Evolutionary conservation across 805 yeast species (phyloP), one percentile per base, ranked within the genome.

Genomic region (Saturnispora silvae): DNA sequence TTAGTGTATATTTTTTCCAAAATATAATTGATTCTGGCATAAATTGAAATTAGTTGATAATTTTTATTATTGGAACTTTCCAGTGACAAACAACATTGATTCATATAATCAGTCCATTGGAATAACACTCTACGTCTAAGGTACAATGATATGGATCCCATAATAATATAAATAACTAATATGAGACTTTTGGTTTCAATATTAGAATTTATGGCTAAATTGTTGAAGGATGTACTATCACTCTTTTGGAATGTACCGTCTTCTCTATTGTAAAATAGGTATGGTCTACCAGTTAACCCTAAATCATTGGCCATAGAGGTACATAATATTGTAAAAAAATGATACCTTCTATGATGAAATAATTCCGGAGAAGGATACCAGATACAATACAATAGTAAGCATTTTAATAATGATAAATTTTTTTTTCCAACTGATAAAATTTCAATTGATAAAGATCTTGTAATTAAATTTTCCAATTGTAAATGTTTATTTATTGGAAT

Each of bases 321-420:
- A 36, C 86, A 75, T 17, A 83, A 61, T 11, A 72, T 63, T 38
- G 75, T 72, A 44, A 83, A 67, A 36, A 84, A 61, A 52, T 82
- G 92, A 45, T 78, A 77, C 33, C 94, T 71, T 40, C 94, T 72
- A 47, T 81, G 81, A 45, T 77, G 81, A 45, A 82, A 81, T 47
- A 82, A 63, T 55, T 84, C 95, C 0, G 95, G 82, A 4, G 83
- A 72, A 45, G 81, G 82, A 52, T 84, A 85, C 95, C 95, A 86
- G 20, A 78, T 56, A 19, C 81, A 69, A 36, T 81, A 61, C 5
- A 82, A 49, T 15, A 81, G 51, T 34, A 81, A 59, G 15, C 77
- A 61, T 52, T 78, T 77, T 28, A 85, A 60, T 26, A 83, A 56
- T 52, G 83, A 87, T 14, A 76, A 57, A 5, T 77, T 68, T 58